Conservation (phyloP, 768 basidiomycete genomes). For the Gyrodon lividus region DNA sequence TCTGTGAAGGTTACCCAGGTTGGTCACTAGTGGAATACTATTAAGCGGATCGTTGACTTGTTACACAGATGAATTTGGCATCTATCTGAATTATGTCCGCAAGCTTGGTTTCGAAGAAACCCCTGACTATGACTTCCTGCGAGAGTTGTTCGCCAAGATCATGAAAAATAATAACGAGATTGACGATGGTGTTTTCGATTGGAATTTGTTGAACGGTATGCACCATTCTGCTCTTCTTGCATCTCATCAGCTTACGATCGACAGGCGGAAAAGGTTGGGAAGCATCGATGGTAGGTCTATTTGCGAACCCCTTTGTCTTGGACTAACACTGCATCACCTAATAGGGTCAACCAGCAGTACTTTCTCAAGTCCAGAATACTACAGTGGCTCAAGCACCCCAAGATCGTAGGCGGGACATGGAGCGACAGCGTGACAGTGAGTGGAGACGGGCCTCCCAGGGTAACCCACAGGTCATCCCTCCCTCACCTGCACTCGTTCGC, state of each 20-base stretch:
- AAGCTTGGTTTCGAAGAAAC: slow-evolving; percentile 99
- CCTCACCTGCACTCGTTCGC: slow-evolving; percentile 77
- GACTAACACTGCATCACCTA: slow-evolving; percentile 9
- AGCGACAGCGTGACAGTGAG: slow-evolving; percentile 54
- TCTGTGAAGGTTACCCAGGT: slow-evolving; percentile 96
- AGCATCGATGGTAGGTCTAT: slow-evolving; percentile 60
- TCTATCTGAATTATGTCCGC: slow-evolving; percentile 98
- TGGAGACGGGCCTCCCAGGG: slow-evolving; percentile 62
- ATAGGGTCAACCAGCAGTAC: slow-evolving; percentile 63
- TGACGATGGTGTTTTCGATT: slow-evolving; percentile 95
- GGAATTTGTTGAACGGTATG: slow-evolving; percentile 88
- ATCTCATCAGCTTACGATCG: slow-evolving; percentile 6
- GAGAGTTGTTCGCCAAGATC: slow-evolving; percentile 92
- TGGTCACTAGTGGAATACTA: slow-evolving; percentile 21
- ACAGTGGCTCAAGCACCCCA: slow-evolving; percentile 42
- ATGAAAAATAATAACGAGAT: slow-evolving; percentile 87
- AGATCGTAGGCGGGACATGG: slow-evolving; percentile 59
- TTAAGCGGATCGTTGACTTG: slow-evolving; percentile 6
- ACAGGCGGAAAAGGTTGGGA: slow-evolving; percentile 95
- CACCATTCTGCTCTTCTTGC: background rate
- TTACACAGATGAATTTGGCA: slow-evolving; percentile 88
- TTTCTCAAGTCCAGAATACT: slow-evolving; percentile 62
- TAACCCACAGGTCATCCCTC: slow-evolving; percentile 56
- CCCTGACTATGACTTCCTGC: slow-evolving; percentile 97
- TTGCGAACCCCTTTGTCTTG: background rate